Conservation (phyloP, 2,329 filamentous ascomycete species). For the Magnaporthiopsis incrustans region DNA sequence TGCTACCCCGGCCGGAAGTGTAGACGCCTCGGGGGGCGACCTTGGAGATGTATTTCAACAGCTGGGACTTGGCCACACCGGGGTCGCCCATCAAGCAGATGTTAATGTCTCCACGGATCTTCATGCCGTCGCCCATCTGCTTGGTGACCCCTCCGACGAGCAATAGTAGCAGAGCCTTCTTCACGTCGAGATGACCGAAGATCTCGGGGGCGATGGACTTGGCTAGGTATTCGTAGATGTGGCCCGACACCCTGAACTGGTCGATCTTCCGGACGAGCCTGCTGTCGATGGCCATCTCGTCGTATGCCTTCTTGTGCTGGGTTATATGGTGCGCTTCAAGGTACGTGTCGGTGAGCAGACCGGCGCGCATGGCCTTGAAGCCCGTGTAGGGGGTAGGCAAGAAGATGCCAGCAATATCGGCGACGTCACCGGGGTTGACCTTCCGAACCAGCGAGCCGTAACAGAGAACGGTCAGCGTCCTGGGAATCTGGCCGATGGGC, state of each 20-base stretch:
- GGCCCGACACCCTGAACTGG: slow-evolving; percentile 73
- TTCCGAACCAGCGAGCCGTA: slow-evolving; percentile 79
- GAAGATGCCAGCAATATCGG: slow-evolving; percentile 93
- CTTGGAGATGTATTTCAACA: slow-evolving; percentile 97
- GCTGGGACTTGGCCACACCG: slow-evolving; percentile 97
- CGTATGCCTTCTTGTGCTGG: slow-evolving; percentile 98
- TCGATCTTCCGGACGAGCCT: slow-evolving; percentile 77
- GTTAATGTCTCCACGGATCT: slow-evolving; percentile 98
- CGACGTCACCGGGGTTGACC: slow-evolving; percentile 87
- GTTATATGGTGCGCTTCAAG: slow-evolving; percentile 87
- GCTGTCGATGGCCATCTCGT: slow-evolving; percentile 79
- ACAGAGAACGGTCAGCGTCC: slow-evolving; percentile 82
- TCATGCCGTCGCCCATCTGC: slow-evolving; percentile 96
- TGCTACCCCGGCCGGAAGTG: slow-evolving; percentile 73
- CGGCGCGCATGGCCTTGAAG: slow-evolving; percentile 93
- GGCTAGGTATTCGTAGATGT: slow-evolving; percentile 91
- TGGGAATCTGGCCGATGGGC: slow-evolving; percentile 92
- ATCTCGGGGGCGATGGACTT: slow-evolving; percentile 97
- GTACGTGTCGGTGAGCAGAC: slow-evolving; percentile 94
- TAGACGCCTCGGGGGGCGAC: slow-evolving; percentile 89
- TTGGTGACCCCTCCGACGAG: slow-evolving; percentile 95
- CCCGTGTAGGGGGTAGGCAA: slow-evolving; percentile 97
- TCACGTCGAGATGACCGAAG: slow-evolving; percentile 91
- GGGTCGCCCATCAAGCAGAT: slow-evolving; percentile 98
- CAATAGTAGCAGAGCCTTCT: slow-evolving; percentile 92